Evolutionary conservation across 441 rosid genomes (phyloP), one percentile per base, ranked within the genome.

Genomic region (Adansonia madagascariensis): DNA sequence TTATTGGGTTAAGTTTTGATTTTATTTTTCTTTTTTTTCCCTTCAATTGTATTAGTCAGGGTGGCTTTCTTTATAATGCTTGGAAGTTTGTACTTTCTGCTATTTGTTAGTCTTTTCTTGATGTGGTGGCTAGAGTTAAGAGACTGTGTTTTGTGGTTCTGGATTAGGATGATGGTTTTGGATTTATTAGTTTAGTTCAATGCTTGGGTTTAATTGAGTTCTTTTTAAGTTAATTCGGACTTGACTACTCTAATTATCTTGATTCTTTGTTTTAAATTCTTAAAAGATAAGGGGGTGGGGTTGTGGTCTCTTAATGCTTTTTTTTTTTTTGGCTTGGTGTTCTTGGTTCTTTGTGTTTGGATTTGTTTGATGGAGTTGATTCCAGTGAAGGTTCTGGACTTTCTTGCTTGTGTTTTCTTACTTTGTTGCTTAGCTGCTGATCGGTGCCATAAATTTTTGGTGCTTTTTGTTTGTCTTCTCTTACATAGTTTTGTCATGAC

Each of bases 341-440:
- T 52, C 35, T 61, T 65, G 43, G 44, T 79, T 18, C 49, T 46
- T 27, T 80, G 60, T 75, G 76, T 43, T 63, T 71, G 52, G 75
- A 52, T 69, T 6, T 50, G 20, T 69, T 43, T 52, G 75, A 53
- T 27, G 12, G 62, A 68, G n/a, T 41, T 9, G 59, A 79, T 69
- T 39, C 66, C 53, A 4, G 10, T 17, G 63, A 24, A 18, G 27
- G 17, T 8, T 62, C 47, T 62, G 49, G 55, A 53, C 50, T 50
- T 75, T 5, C 2, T 47, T 12, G 41, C 14, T 50, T 43, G 46
- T 15, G 8, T 68, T 49, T 67, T 44, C 31, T 60, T 4, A n/a
- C 62, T 22, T 52, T 53, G 62, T 14, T 15, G 24, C 62, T n/a
- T 46, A 68, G 73, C 57, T 68, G 12, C 53, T 20, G 39, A 20